A percentile compares a stretch with the other conserved stretches of the same genome.
phyloP scores from a whole-genome alignment of 495 filamentous ascomycete species.

The Bacidia gigantensis region DNA sequence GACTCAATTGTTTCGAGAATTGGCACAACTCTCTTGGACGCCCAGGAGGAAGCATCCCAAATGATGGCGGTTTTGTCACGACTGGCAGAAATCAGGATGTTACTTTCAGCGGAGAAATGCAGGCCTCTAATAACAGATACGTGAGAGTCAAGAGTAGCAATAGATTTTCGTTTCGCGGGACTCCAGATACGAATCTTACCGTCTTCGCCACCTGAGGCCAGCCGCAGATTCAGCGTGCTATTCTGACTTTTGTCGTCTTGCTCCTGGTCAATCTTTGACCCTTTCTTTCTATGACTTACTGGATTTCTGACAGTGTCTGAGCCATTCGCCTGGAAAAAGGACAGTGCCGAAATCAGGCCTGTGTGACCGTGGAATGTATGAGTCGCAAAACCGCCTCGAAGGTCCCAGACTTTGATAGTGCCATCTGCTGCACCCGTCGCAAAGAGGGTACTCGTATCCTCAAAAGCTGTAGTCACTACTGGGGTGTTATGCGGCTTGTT shows the following conservation, averaged over 20 bases:
- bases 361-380: slow-evolving; percentile 90
- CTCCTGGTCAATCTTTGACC: slow-evolving; percentile 30
- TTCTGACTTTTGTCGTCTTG: slow-evolving; percentile 30
- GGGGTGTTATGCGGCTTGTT: slow-evolving; percentile 84
- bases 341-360: slow-evolving; percentile 76
- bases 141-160: slow-evolving; percentile 75
- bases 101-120: slow-evolving; percentile 60
- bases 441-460: slow-evolving; percentile 74
- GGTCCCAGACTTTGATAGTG: slow-evolving; percentile 92
- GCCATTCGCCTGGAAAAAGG: slow-evolving; percentile 65
- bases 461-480: slow-evolving; percentile 68
- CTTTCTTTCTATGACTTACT: slow-evolving; percentile 31
- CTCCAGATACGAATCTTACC: slow-evolving; percentile 87
- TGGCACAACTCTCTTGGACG: slow-evolving; percentile 65
- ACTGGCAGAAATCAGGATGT: slow-evolving; percentile 71
- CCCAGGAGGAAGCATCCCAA: slow-evolving; percentile 81
- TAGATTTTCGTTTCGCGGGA: slow-evolving; percentile 63
- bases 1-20: slow-evolving; percentile 76
- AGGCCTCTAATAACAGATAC: slow-evolving; percentile 80
- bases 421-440: slow-evolving; percentile 90
- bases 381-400: slow-evolving; percentile 76
- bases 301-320: slow-evolving; percentile 24
- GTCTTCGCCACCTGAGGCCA: slow-evolving; percentile 87
- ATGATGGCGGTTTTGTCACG: slow-evolving; percentile 88
- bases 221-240: slow-evolving; percentile 46